Evolutionary conservation across 108 stramenopile genomes (phyloP), one percentile per base, ranked within the genome.

Genomic region (Nitzschia sp.): DNA sequence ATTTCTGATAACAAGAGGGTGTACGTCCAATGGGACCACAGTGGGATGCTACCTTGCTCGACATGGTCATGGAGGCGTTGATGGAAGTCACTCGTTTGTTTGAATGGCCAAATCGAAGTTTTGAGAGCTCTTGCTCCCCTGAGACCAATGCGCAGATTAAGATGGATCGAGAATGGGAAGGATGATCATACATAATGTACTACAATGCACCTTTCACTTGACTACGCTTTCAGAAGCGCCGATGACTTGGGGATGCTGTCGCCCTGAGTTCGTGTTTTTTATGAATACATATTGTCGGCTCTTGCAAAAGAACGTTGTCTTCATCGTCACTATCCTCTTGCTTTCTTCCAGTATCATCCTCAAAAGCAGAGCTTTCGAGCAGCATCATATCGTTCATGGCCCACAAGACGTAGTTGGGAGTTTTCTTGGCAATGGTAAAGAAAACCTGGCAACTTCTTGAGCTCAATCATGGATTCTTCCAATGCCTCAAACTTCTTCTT

Each of bases 381-480:
- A n/a, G n/a, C 67, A 89, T 67, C 86, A 88, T 83, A 36, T 80
- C 72, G 64, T 77, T 76, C 82, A 89, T 79, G 19, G 71, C 75
- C 46, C 64, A 51, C 23, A 81, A 74, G 36, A 75, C 67, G 63
- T 95, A 95, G 69, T 95, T 76, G 1, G 94, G 94, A 24, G 81
- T 57, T 35, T 61, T 70, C n/a, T 92, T 89, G 24, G 71, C 69
- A 34, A 92, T 56, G 0, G 89, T 80, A 26, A 95, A 81, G 9
- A 95, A 64, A 27, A 85, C 83, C 19, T 89, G 90, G 9, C 67
- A 33, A 5, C 46, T 19, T 55, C 55, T 71, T 83, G 54, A 74
- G 78, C 26, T 57, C n/a, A 21, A 59, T 66, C 18, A 78, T 78
- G 42, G 54, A 66, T n/a, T 36, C 24, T 51, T 67, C 63, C 57